These are phyloP conservation scores for Moesziomyces sp. DNA, from an alignment of 1,284 basidiomycete species.

Conservation along the genomic window DNA sequence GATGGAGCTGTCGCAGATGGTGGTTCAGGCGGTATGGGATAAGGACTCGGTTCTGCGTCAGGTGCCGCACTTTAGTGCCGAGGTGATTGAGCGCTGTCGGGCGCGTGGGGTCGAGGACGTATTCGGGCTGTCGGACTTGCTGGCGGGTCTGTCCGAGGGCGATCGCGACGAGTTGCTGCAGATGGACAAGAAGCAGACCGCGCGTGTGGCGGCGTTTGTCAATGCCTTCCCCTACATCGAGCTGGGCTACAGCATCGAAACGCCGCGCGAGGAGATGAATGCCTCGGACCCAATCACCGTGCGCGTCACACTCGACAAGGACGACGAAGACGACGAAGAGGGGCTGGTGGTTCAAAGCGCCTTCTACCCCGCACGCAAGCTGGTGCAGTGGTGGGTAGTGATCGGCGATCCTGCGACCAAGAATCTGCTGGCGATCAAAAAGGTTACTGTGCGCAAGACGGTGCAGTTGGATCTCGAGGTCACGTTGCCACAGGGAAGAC, in stretches of 20 bases:
- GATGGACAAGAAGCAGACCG: constrained; percentile 80
- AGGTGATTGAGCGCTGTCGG: constrained; percentile 84
- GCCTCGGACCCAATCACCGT: constrained; percentile 82
- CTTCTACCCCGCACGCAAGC: constrained; percentile 89
- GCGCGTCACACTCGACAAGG: constrained; percentile 83
- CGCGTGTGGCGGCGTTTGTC: constrained; percentile 75
- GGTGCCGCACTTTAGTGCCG: constrained; percentile 88
- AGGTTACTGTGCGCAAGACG: constrained; percentile 79
- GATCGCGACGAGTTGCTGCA: constrained; percentile 77
- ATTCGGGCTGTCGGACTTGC: constrained; percentile 56
- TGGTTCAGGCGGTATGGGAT: constrained; percentile 97
- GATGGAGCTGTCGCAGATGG: constrained; percentile 99
- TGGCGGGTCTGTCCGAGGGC: constrained; percentile 55
- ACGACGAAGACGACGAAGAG: constrained; percentile 79
- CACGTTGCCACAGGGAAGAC: constrained; percentile 77
- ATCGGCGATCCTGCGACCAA: constrained; percentile 80
- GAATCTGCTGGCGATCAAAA: constrained; percentile 90
- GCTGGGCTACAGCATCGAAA: constrained; percentile 78
- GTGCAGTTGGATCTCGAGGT: constrained; percentile 88
- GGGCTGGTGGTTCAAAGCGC: constrained; percentile 84
- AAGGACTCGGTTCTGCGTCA: constrained; percentile 81
- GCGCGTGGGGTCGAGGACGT: constrained; percentile 60
- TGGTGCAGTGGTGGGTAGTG: constrained; percentile 97
- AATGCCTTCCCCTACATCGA: constrained; percentile 74
- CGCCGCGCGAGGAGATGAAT: constrained; percentile 71